Base-by-base conservation (phyloP, 192 early-diverging fungal genomes). In the Coemansia biformis region DNA sequence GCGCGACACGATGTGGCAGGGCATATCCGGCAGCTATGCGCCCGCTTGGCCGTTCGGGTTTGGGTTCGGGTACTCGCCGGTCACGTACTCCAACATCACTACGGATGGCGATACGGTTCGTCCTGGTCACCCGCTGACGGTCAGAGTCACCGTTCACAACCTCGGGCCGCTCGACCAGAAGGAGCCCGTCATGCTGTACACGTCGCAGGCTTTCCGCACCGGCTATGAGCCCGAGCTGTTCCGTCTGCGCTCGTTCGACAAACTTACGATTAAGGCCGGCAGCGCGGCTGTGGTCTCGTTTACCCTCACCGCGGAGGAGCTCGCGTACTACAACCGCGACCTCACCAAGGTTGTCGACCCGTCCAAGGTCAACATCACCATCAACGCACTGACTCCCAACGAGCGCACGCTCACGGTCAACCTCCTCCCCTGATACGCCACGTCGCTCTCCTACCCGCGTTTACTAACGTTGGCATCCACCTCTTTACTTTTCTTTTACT, bases 1-100 rank as follows among this genome's bases (percentile, higher is more conserved):
- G 10, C 48, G 38, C 12, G 54, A 53, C 33, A 66, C 66, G 15
- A 53, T 68, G 29, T 78, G 76, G 76, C 66, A 75, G 38, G 53
- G 60, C 14, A 23, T 53, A 1, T 22, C 37, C 26, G 40, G 48
- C 12, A 75, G 79, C 46, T 82, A 81, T 45, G 52, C 69, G 10
- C 81, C 78, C 3, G 51, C 70, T n/a, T 85, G 66, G 34, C 47
- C 80, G 4, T 85, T 85, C 37, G 70, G 79, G 17, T 64, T 65
- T 18, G 81, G 83, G 10, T 45, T 81, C 4, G 73, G 76, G 8
- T 85, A 83, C 51, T 61, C 76, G 0, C 41, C 43, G 10, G 51
- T 81, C 29, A 48, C 37, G 1, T 85, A 81, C 51, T 59, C 63
- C 14, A 65, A 70, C 22, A 34, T 85, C 23, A 54, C 49, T 18